Conservation (phyloP, 352 stramenopile species). For the Phytophthora crassamura region DNA sequence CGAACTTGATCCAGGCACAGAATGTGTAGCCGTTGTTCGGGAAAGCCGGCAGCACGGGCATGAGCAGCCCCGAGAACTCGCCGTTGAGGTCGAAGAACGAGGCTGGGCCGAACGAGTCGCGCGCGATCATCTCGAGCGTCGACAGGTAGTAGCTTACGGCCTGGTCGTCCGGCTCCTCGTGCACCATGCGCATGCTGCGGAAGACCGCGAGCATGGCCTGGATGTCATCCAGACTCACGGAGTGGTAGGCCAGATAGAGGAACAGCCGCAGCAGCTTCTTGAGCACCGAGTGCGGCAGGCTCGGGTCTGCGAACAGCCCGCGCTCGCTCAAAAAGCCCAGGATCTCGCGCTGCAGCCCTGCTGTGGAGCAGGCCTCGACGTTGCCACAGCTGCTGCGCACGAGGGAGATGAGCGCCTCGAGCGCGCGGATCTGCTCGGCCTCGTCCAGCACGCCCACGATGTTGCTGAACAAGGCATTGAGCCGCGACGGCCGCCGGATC, state of each 20-base stretch:
- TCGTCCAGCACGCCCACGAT: conserved; percentile 76
- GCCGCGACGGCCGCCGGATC: conserved; percentile 65
- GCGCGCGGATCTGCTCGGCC: conserved; percentile 65
- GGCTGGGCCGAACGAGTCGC: conserved; percentile 79
- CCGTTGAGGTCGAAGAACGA: conserved; percentile 88
- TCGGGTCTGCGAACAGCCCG: conserved; percentile 67
- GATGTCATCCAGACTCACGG: conserved; percentile 80
- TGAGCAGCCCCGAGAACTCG: conserved; percentile 73
- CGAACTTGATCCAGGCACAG: conserved; percentile 87
- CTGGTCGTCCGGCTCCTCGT: conserved; percentile 74
- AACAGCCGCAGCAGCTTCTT: conserved; percentile 84
- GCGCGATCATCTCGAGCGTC: conserved; percentile 87
- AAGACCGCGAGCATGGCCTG: conserved; percentile 85
- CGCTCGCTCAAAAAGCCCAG: conserved; percentile 74
- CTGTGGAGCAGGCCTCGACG: conserved; percentile 73
- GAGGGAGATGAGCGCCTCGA: conserved; percentile 81
- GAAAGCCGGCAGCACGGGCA: conserved; percentile 77
- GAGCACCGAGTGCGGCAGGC: conserved; percentile 63
- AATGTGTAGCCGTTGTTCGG: conserved; percentile 87
- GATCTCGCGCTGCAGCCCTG: conserved; percentile 78
- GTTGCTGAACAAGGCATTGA: conserved; percentile 68
- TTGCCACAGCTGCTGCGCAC: conserved; percentile 81
- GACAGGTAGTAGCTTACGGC: conserved; percentile 82
- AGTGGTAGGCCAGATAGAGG: conserved; percentile 82
- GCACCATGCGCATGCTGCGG: conserved; percentile 68